phyloP scores from a whole-genome alignment of 2,329 filamentous ascomycete species.

The Nothophaeocryptopus gaeumannii region DNA sequence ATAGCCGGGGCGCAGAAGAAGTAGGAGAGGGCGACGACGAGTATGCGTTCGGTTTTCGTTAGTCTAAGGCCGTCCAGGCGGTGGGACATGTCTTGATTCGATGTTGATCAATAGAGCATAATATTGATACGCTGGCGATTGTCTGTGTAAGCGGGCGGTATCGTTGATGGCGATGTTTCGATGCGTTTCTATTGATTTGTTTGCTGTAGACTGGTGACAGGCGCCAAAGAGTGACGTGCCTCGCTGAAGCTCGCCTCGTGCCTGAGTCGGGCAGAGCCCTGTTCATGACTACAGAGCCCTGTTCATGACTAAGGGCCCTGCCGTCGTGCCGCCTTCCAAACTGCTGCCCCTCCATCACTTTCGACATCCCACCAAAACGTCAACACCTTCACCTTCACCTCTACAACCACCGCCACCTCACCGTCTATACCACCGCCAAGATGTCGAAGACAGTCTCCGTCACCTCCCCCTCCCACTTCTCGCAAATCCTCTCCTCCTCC shows the following conservation, averaged over 20 bases:
- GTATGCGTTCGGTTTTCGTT: constrained; percentile 34
- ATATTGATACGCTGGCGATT: no score
- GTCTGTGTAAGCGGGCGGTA: no score
- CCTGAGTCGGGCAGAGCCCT: background rate
- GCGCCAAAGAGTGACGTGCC: background rate
- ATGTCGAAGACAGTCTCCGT: constrained; percentile 48
- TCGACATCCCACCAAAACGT: background rate
- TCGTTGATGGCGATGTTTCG: background rate
- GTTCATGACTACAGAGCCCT: no score
- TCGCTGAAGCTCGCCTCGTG: background rate
- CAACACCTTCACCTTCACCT: constrained; percentile 7
- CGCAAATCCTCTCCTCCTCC: constrained; percentile 65
- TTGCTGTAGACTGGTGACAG: no score
- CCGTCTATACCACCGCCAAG: constrained; percentile 11
- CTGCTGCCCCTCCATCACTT: constrained; percentile 1
- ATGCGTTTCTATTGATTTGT: constrained; percentile 1
- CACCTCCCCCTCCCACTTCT: constrained; percentile 57
- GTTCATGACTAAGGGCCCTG: no score
- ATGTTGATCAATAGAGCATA: no score
- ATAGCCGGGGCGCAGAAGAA: constrained; percentile 33
- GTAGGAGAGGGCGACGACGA: constrained; percentile 35
- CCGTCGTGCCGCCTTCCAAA: background rate
- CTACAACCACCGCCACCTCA: constrained; percentile 4
- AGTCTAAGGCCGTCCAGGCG: constrained; percentile 33
- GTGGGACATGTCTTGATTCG: background rate